Evolutionary conservation across 331 rosid genomes (phyloP).

Genomic region (Pyrus hybrid): DNA sequence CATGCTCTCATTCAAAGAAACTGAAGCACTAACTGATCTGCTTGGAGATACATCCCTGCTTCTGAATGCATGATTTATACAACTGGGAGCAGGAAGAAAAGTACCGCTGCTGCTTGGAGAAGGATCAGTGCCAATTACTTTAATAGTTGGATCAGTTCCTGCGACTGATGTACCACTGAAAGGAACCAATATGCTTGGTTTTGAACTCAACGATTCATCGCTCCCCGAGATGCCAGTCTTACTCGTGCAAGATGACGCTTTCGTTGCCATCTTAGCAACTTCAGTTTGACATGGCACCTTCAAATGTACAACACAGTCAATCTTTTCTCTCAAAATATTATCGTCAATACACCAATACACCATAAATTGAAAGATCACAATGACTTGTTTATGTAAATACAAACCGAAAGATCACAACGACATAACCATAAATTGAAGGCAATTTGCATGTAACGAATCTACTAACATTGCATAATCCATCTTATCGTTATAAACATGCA

Average conservation of each 20-base stretch:
- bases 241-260: conserved; percentile 8
- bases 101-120: conserved; percentile 17
- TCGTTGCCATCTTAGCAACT: conserved; percentile 49
- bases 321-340: background rate
- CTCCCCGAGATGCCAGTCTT: conserved; percentile 9
- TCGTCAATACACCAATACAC: background rate
- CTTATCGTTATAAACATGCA: too few relatives aligned
- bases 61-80: conserved; percentile 1
- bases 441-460: background rate
- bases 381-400: background rate
- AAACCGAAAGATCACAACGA: background rate
- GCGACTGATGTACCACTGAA: conserved; percentile 20
- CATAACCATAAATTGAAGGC: background rate
- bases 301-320: conserved; percentile 4
- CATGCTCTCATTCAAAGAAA: conserved; percentile 66
- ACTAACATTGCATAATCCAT: too few relatives aligned
- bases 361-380: background rate
- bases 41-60: conserved; percentile 47
- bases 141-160: conserved; percentile 14
- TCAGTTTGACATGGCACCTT: conserved; percentile 53
- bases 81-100: background rate
- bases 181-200: conserved; percentile 28
- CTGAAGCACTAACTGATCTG: conserved; percentile 54
- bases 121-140: conserved; percentile 8
- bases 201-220: conserved; percentile 21